Evolutionary conservation across 2,329 filamentous ascomycete genomes (phyloP), one percentile per base, ranked within the genome.

Genomic region (Neopestalotiopsis clavispora): DNA sequence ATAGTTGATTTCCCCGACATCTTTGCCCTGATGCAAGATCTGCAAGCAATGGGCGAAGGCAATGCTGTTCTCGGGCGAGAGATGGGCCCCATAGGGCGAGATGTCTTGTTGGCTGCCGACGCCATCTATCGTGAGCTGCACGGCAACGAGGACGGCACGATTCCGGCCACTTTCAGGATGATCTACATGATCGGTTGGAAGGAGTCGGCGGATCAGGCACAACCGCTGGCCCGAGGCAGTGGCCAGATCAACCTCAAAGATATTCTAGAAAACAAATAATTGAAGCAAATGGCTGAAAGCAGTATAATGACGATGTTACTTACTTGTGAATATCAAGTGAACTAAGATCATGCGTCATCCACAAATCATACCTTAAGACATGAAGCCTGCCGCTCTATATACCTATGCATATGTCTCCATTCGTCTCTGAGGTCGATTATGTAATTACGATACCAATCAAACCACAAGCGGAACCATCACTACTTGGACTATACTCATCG

Each of bases 161-260:
- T 96, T 71, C 96, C 96, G 0, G 96, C 96, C 1, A 99, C 96
- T 0, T 99, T 98, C 78, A 88, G 96, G 74, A 87, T 97, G 74
- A 98, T 99, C 71, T 97, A 96, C 80, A 98, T 98, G 95, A 99
- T 99, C 80, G 96, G 96, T 0, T 99, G 96, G 96, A 97, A 95
- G 78, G 93, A 95, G 73, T 91, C 93, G 1, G 87, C 88, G 38
- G 89, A 91, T 66, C 95, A 98, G 81, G 86, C 91, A 2, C 86
- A 95, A 80, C 95, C 96, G 4, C 82, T 98, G 69, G 82, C 91
- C 72, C 89, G 96, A 73, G 96, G 96, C 0, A 97, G 92, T 72
- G 96, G 94, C 10, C 86, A 97, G 77, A 83, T 97, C 57, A 97
- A 93, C 80, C 86, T 99, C 71, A 97, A 96, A 80, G 95, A 98